These are phyloP conservation scores for Delitschia confertaspora DNA, from an alignment of 495 filamentous ascomycete species.

Conservation along the genomic window DNA sequence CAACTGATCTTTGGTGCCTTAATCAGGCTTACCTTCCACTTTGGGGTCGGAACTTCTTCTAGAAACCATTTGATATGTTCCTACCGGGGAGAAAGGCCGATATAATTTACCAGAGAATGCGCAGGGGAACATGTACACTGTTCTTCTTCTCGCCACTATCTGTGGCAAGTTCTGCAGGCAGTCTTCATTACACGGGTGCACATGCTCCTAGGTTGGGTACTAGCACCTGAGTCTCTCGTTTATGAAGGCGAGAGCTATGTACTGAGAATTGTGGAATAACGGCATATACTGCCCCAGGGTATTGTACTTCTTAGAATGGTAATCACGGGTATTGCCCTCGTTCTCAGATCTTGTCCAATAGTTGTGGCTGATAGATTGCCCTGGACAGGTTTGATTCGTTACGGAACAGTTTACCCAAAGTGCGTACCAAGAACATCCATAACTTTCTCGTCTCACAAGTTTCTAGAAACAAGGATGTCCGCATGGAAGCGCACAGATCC, in stretches of 20 bases:
- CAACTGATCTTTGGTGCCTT: too few species aligned
- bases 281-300: too few species aligned
- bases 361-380: slow-evolving; percentile 13
- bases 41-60: background rate
- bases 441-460: slow-evolving; percentile 15
- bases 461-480: slow-evolving; percentile 18
- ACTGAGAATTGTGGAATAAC: too few species aligned
- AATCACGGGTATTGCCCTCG: background rate
- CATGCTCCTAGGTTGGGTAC: too few species aligned
- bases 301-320: background rate
- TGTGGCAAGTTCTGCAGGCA: too few species aligned
- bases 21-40: too few species aligned
- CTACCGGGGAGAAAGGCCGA: too few species aligned
- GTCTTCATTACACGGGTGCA: too few species aligned
- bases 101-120: too few species aligned
- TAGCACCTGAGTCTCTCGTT: background rate
- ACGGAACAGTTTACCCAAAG: slow-evolving; percentile 18
- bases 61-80: background rate
- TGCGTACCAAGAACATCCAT: slow-evolving; percentile 2
- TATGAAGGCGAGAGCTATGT: too few species aligned
- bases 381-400: background rate
- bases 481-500: slow-evolving; percentile 18
- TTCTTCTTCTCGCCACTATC: too few species aligned
- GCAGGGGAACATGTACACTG: too few species aligned
- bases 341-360: background rate